Conservation (phyloP, 192 early-diverging fungal genomes). For the Linnemannia exigua region DNA sequence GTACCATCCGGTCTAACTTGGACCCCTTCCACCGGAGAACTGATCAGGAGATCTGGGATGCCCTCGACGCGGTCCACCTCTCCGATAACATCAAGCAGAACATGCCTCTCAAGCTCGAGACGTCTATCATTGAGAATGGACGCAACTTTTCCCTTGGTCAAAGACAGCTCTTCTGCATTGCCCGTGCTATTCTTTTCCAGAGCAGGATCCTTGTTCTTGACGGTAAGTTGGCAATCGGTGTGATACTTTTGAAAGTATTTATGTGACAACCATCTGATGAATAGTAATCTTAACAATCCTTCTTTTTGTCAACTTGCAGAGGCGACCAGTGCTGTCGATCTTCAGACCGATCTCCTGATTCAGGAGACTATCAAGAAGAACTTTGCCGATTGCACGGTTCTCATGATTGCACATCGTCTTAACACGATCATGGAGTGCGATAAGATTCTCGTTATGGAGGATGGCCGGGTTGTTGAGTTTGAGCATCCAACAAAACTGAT, state of each 20-base stretch:
- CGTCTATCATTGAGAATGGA: constrained; percentile 62
- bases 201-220: constrained; percentile 76
- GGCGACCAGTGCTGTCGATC: constrained; percentile 70
- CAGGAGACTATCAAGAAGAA: constrained; percentile 66
- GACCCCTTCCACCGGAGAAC: constrained; percentile 78
- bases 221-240: constrained; percentile 42
- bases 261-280: background rate
- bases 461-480: constrained; percentile 63
- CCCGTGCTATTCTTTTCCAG: constrained; percentile 68
- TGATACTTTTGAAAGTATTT: background rate
- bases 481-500: constrained; percentile 54
- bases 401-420: constrained; percentile 77
- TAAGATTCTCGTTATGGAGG: constrained; percentile 65
- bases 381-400: constrained; percentile 68
- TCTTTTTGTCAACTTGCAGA: constrained; percentile 26
- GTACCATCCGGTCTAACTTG: constrained; percentile 88
- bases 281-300: background rate
- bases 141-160: constrained; percentile 73
- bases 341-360: constrained; percentile 62
- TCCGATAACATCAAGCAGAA: constrained; percentile 56
- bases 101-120: constrained; percentile 57
- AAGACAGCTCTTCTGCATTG: constrained; percentile 70
- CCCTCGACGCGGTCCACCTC: constrained; percentile 65
- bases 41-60: constrained; percentile 78
- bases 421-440: constrained; percentile 70